Evolutionary conservation across 257 asterid species (phyloP).

Genomic region (Solanum neorickii): DNA sequence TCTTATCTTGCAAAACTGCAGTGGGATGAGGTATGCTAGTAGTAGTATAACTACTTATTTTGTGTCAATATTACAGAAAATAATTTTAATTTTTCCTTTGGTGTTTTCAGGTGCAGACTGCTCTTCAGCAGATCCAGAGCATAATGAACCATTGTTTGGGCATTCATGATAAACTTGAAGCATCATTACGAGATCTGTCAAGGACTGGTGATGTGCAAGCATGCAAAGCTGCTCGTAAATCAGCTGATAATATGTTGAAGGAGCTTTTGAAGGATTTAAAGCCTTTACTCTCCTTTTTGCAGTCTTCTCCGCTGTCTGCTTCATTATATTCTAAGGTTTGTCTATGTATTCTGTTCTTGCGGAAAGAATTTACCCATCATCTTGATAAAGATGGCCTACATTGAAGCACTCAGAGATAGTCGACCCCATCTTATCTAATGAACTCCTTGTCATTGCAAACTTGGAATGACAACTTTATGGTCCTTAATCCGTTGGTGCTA

Average conservation of each 20-base stretch:
- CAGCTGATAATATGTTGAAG: slow-evolving; percentile 61
- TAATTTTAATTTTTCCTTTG: background rate
- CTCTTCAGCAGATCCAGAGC: slow-evolving; percentile 58
- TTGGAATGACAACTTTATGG: background rate
- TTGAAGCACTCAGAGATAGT: background rate
- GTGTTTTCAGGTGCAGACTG: slow-evolving; percentile 57
- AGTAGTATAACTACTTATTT: background rate
- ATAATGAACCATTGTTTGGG: slow-evolving; percentile 47
- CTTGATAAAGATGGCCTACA: background rate
- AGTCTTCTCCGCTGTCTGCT: slow-evolving; percentile 64
- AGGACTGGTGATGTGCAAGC: slow-evolving; percentile 83
- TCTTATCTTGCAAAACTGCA: slow-evolving; percentile 87
- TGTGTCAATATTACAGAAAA: background rate
- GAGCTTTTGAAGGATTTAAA: slow-evolving; percentile 75
- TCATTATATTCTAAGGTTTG: slow-evolving; percentile 66
- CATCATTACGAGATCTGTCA: slow-evolving; percentile 83
- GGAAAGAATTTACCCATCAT: background rate
- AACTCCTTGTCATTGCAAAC: background rate
- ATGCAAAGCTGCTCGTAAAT: slow-evolving; percentile 89
- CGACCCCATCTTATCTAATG: background rate
- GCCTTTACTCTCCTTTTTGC: slow-evolving; percentile 55
- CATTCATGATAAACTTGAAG: slow-evolving; percentile 75
- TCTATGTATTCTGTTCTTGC: slow-evolving; percentile 4
- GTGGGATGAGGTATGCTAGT: slow-evolving; percentile 77
- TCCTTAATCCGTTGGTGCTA: background rate